Conservation (phyloP, 805 yeast genomes). For the Saturnispora quitensis region DNA sequence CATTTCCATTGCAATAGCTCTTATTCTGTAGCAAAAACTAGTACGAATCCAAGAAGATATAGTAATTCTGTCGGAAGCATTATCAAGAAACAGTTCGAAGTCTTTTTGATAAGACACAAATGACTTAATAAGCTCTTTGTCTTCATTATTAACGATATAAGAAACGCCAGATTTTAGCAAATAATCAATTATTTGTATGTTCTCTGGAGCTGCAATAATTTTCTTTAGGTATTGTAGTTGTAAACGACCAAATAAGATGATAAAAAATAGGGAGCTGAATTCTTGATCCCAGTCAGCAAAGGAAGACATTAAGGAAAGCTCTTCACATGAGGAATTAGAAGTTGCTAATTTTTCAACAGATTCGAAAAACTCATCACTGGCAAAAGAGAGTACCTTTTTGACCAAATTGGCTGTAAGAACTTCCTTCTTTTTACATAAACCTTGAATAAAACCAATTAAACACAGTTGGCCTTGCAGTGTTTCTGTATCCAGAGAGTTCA, state of each 20-base stretch:
- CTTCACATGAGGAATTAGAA: slow-evolving; percentile 12
- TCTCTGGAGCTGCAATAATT: slow-evolving; percentile 10
- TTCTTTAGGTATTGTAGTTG: slow-evolving; percentile 19
- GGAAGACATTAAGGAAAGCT: slow-evolving; percentile 19
- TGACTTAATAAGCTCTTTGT: slow-evolving; percentile 12
- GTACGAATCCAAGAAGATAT: slow-evolving; percentile 22
- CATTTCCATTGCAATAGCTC: slow-evolving; percentile 41
- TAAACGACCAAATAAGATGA: slow-evolving; percentile 19
- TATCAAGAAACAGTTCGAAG: slow-evolving; percentile 18
- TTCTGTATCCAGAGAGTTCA: neutral
- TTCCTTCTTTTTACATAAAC: slow-evolving; percentile 19
- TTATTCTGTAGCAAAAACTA: slow-evolving; percentile 17
- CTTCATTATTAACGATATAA: slow-evolving; percentile 7
- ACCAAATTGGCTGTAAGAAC: slow-evolving; percentile 17
- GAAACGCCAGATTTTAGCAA: slow-evolving; percentile 12
- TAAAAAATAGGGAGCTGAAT: slow-evolving; percentile 24
- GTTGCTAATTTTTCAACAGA: slow-evolving; percentile 14
- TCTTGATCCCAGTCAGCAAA: slow-evolving; percentile 27
- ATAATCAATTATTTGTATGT: slow-evolving; percentile 12
- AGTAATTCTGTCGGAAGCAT: slow-evolving; percentile 19
- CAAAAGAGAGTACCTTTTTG: slow-evolving; percentile 16
- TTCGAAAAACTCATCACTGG: slow-evolving; percentile 23
- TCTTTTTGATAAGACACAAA: slow-evolving; percentile 14
- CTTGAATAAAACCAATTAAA: slow-evolving; percentile 26
- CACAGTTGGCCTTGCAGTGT: slow-evolving; percentile 16